Base-by-base conservation (phyloP, 768 basidiomycete species). In the Mycena filopes region DNA sequence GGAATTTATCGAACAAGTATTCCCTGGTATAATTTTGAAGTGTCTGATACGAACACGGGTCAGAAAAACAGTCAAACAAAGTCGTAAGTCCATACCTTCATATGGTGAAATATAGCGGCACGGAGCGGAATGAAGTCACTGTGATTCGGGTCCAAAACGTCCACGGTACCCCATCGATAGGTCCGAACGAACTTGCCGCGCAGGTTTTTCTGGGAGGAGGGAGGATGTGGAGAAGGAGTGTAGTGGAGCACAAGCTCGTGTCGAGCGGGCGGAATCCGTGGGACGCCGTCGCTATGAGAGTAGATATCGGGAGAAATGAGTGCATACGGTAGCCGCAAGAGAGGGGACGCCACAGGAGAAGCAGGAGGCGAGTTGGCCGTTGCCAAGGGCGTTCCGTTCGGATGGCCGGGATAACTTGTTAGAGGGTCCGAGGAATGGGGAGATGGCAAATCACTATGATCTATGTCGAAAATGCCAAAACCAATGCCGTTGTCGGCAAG, bases 401-500 rank as follows among this genome's bases (percentile, higher is more conserved):
- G 77, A 59, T 15, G 48, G 40, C 56, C 56, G 21, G 41, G 41
- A 36, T 55, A 63, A 26, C 2, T 61, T 29, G 21, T 49, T 29
- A 41, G 20, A 29, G 40, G 46, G 47, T 63, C 61, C 36, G 28
- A 45, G n/a, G 40, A 3, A 28, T 45, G 60, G 36, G 63, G 41
- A 8, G 50, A 67, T 82, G 82, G 79, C 66, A 79, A 74, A 69
- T 84, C 82, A 65, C 85, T 83, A 69, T 81, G 84, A 68, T 91
- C 91, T 75, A 87, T 82, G 82, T 94, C 93, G 79, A 95, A 95
- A 69, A 95, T 93, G 71, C 93, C 93, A 77, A 94, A 94, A 64
- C 92, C 93, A 74, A 94, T 94, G 63, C 93, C 93, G 50, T 91
- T 90, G 69, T 91, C 89, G 42, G 92, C 92, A 48, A 95, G 84